Conservation (phyloP, 495 filamentous ascomycete genomes). For the Penicillium subrubescens region DNA sequence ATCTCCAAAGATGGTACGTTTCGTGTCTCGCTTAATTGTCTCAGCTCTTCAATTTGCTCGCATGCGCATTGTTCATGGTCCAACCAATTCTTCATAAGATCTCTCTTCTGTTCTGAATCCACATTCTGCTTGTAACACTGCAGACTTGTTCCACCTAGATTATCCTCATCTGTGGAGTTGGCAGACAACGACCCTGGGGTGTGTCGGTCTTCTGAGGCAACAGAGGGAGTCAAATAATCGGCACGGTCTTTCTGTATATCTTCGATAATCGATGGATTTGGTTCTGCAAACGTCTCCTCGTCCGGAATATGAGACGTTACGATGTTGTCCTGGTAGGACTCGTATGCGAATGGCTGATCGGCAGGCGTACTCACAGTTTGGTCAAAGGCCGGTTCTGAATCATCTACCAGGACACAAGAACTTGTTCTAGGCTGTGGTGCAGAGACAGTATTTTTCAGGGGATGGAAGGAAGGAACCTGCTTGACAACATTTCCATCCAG, state of each 20-base stretch:
- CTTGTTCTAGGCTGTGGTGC: not conserved
- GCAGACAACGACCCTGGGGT: not conserved
- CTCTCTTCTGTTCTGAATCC: no score
- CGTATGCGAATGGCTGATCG: not conserved
- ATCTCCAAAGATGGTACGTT: not conserved
- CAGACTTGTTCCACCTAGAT: constrained; percentile 2
- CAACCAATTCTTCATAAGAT: not conserved
- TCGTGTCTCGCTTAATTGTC: not conserved
- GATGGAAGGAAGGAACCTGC: not conserved
- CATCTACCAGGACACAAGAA: not conserved
- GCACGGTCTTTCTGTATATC: not conserved
- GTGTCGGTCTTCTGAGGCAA: constrained; percentile 5
- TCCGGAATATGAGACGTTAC: not conserved
- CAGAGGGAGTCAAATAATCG: not conserved
- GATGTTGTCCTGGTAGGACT: not conserved
- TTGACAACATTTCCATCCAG: not conserved
- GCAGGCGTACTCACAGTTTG: not conserved
- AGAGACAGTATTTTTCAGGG: constrained; percentile 3
- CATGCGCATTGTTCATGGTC: not conserved
- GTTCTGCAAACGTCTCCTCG: not conserved
- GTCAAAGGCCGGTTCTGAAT: not conserved
- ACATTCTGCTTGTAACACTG: not conserved
- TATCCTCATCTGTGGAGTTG: not conserved
- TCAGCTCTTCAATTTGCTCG: not conserved
- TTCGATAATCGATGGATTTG: not conserved